Conservation (phyloP, 1,139 yeast genomes). For the Kluyveromyces marxianus region DNA sequence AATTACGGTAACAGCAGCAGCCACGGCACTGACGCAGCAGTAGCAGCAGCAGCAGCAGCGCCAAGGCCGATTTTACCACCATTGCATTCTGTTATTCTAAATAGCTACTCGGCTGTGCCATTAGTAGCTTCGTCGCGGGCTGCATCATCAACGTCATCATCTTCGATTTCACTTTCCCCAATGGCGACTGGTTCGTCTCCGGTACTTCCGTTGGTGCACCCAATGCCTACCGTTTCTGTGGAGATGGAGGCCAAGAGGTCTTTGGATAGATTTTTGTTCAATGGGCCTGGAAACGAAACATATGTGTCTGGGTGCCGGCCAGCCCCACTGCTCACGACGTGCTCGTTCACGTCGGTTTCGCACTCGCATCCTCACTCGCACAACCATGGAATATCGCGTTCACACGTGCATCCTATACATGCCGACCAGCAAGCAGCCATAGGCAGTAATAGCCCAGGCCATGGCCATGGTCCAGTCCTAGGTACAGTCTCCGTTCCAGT, state of each 20-base stretch:
- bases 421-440: no score
- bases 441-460: no score
- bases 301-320: no score
- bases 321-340: no score
- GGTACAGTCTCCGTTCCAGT: no score
- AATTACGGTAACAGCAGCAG: no score
- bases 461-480: no score
- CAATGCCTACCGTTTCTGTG: not conserved
- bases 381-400: no score
- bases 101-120: not conserved
- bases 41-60: not conserved
- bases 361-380: no score
- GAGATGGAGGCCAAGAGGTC: constrained; percentile 2
- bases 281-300: not conserved
- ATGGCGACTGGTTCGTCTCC: not conserved
- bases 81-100: not conserved
- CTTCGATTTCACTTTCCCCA: not conserved
- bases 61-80: constrained; percentile 2
- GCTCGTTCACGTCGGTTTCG: no score
- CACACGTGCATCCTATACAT: no score
- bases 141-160: not conserved
- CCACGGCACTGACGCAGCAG: not conserved
- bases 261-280: constrained; percentile 2
- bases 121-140: not conserved
- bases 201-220: not conserved